Conservation (phyloP, 306 rosid genomes). For the Rosa rugosa region DNA sequence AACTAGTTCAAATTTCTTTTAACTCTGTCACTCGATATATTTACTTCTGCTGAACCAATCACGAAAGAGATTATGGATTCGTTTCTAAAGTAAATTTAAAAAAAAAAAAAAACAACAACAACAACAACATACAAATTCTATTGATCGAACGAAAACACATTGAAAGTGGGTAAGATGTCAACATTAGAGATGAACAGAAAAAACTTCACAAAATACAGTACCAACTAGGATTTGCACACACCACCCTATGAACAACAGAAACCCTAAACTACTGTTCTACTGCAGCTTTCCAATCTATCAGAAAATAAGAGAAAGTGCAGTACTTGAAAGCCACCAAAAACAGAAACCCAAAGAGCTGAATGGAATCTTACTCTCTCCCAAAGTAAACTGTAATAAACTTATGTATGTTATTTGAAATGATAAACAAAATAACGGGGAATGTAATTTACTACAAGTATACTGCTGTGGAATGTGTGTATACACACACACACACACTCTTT, state of each 20-base stretch:
- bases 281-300: not conserved
- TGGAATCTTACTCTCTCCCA: not conserved
- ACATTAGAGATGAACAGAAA: not conserved
- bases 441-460: not conserved
- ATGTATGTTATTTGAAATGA: not conserved
- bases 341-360: not conserved
- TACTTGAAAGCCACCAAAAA: not conserved
- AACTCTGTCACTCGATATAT: not conserved
- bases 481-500: too few species aligned
- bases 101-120: too few species aligned
- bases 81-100: not conserved
- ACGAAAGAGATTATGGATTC: not conserved
- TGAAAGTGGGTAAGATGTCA: not conserved
- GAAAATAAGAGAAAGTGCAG: not conserved
- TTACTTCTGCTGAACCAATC: not conserved
- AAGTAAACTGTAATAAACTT: not conserved
- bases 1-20: not conserved
- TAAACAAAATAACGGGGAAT: too few species aligned
- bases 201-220: too few species aligned
- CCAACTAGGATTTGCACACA: not conserved
- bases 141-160: not conserved
- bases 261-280: not conserved
- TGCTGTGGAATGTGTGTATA: too few species aligned
- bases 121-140: too few species aligned
- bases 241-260: conserved; percentile 1